Conservation (phyloP, 805 yeast genomes). For the Sungouiella blattae region DNA sequence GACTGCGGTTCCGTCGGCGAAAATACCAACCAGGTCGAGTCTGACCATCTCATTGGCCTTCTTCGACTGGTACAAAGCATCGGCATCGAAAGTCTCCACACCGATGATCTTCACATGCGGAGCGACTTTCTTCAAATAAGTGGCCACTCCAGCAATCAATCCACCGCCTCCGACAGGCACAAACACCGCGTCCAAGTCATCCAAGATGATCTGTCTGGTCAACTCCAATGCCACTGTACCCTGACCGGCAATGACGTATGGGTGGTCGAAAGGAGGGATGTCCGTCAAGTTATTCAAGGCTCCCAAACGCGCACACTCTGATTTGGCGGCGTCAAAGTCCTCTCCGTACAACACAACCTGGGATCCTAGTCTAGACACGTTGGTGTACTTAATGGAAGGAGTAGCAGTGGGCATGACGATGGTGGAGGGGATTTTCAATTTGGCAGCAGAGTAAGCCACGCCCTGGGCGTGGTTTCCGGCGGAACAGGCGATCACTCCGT, state of each 20-base stretch:
- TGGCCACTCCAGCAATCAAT: slow-evolving; percentile 82
- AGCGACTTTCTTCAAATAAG: slow-evolving; percentile 89
- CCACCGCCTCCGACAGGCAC: slow-evolving; percentile 98
- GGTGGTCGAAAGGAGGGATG: slow-evolving; percentile 98
- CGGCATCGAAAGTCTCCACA: slow-evolving; percentile 94
- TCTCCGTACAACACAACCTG: slow-evolving; percentile 92
- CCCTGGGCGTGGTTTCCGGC: slow-evolving; percentile 99
- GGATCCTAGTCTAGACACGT: slow-evolving; percentile 89
- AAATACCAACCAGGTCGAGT: slow-evolving; percentile 79
- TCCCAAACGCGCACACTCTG: slow-evolving; percentile 75
- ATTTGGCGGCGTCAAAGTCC: slow-evolving; percentile 93
- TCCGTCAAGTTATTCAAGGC: slow-evolving; percentile 72
- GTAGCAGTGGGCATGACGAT: slow-evolving; percentile 98
- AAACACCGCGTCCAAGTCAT: slow-evolving; percentile 80
- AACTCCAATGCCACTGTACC: slow-evolving; percentile 96
- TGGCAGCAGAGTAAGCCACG: slow-evolving; percentile 87
- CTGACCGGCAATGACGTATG: slow-evolving; percentile 97
- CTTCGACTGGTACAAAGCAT: slow-evolving; percentile 78
- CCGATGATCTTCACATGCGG: slow-evolving; percentile 97
- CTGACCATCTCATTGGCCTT: slow-evolving; percentile 50
- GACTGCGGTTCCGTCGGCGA: slow-evolving; percentile 99
- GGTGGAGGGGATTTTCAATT: slow-evolving; percentile 85
- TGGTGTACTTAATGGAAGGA: slow-evolving; percentile 89
- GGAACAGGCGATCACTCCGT: slow-evolving; percentile 95
- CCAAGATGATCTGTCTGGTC: slow-evolving; percentile 77